Evolutionary conservation across 176 grass and related monocot genomes (phyloP).

Genomic region (Triticum urartu): DNA sequence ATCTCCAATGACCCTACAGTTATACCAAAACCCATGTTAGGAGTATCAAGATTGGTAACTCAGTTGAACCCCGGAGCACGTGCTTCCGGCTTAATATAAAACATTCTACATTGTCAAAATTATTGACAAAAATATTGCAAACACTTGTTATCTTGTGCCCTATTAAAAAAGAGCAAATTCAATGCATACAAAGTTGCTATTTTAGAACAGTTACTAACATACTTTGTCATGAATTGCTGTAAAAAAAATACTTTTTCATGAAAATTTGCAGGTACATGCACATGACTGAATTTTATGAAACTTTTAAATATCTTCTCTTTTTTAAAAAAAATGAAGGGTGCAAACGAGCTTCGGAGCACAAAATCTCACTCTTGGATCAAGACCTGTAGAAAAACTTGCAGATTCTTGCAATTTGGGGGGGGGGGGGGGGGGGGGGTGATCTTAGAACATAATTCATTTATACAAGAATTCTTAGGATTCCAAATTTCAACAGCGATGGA

Average conservation of each 20-base stretch:
- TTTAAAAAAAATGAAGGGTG: too few relatives aligned
- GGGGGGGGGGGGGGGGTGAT: not conserved
- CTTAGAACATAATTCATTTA: not conserved
- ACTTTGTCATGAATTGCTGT: not conserved
- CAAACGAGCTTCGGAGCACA: too few relatives aligned
- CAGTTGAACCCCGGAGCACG: not conserved
- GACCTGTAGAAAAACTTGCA: not conserved
- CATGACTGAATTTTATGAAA: not conserved
- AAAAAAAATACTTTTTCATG: not conserved
- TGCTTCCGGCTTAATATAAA: not conserved
- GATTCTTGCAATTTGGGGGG: not conserved
- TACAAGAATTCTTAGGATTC: not conserved
- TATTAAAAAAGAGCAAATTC: not conserved
- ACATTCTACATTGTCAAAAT: not conserved
- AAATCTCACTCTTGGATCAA: too few relatives aligned
- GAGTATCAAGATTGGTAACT: not conserved
- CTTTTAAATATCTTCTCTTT: not conserved
- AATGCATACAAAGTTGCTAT: not conserved
- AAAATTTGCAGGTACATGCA: not conserved
- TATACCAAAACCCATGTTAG: conserved; percentile 28
- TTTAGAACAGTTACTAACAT: not conserved
- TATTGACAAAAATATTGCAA: not conserved
- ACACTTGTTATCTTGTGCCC: not conserved
- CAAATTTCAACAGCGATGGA: not conserved
- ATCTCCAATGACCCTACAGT: conserved; percentile 96